These are phyloP conservation scores for Metschnikowia cubensis DNA, from an alignment of 805 yeast species.

Conservation along the genomic window DNA sequence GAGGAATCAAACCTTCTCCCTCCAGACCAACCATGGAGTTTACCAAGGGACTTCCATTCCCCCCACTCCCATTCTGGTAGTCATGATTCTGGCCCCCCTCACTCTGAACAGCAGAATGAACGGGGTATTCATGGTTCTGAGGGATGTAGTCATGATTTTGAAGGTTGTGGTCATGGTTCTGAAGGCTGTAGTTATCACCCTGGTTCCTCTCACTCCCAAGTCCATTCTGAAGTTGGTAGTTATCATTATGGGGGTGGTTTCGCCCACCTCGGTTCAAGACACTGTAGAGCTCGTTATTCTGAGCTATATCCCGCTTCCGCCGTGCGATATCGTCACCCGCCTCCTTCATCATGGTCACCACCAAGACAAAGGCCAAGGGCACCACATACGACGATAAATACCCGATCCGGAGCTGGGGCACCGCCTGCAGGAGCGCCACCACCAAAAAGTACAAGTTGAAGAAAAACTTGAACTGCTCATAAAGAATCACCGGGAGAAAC, in stretches of 20 bases:
- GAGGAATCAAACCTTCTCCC: conserved; percentile 25
- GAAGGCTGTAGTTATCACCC: too few species aligned
- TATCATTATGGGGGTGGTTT: too few species aligned
- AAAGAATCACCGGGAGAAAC: conserved; percentile 82
- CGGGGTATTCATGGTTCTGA: too few species aligned
- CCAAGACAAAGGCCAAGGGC: conserved; percentile 87
- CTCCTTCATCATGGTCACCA: conserved; percentile 93
- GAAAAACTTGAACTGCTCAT: conserved; percentile 95
- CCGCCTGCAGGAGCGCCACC: conserved; percentile 89
- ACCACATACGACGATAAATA: conserved; percentile 89
- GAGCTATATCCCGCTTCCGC: conserved; percentile 83
- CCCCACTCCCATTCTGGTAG: too few species aligned
- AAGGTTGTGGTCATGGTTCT: too few species aligned
- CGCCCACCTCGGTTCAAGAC: conserved; percentile 40
- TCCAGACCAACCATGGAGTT: too few species aligned
- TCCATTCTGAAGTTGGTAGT: too few species aligned
- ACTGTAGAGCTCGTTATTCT: conserved; percentile 79
- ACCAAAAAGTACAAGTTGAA: conserved; percentile 87
- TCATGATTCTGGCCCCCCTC: too few species aligned
- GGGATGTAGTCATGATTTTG: too few species aligned
- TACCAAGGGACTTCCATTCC: too few species aligned
- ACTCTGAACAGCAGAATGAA: too few species aligned
- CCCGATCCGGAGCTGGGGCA: conserved; percentile 89
- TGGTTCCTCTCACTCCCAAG: too few species aligned
- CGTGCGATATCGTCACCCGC: conserved; percentile 92